These are phyloP conservation scores for Carex cristatella DNA, from an alignment of 176 grass and related monocot genomes.

Conservation along the genomic window DNA sequence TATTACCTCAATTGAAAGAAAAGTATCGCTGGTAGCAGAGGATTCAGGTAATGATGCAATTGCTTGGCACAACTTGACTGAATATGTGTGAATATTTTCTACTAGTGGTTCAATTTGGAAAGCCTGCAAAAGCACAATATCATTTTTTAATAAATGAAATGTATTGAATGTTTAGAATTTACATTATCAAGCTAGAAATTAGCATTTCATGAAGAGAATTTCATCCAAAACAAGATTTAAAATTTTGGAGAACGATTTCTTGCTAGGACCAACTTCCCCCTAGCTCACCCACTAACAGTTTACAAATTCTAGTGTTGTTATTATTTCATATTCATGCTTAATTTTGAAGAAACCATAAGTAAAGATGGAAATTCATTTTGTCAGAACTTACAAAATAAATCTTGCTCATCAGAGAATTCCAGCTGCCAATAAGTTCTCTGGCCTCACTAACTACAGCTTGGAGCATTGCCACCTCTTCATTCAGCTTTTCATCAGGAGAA, in stretches of 20 bases:
- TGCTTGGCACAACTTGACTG: slow-evolving; percentile 62
- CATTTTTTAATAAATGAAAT: slow-evolving; percentile 26
- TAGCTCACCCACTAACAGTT: background rate
- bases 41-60: slow-evolving; percentile 45
- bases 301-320: background rate
- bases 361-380: background rate
- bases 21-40: slow-evolving; percentile 35
- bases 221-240: background rate
- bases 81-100: slow-evolving; percentile 57
- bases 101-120: slow-evolving; percentile 69
- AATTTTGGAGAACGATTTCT: background rate
- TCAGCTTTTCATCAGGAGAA: slow-evolving; percentile 53
- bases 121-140: slow-evolving; percentile 48
- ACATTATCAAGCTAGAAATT: background rate
- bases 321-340: background rate
- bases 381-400: slow-evolving; percentile 66
- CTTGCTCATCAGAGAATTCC: slow-evolving; percentile 86
- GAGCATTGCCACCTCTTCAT: slow-evolving; percentile 47
- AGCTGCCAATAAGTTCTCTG: slow-evolving; percentile 54
- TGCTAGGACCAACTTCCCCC: background rate
- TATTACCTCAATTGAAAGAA: slow-evolving; percentile 76
- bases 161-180: background rate
- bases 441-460: slow-evolving; percentile 51
- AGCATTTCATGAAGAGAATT: background rate
- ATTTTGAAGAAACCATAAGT: background rate